These are phyloP conservation scores for Nitzschia palea DNA, from an alignment of 108 stramenopile genomes.

Conservation along the genomic window DNA sequence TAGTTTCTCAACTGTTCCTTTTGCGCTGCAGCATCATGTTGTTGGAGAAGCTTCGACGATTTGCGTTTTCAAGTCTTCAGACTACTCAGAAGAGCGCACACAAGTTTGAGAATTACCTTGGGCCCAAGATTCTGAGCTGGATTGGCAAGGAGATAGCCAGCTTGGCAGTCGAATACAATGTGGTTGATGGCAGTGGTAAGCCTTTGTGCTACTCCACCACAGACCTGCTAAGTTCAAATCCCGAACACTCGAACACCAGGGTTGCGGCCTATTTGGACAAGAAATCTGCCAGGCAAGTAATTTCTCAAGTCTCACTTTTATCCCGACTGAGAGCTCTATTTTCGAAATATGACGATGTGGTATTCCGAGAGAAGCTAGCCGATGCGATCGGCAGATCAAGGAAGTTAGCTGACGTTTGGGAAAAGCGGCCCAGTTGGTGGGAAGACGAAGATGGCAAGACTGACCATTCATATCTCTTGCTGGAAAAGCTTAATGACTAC, in stretches of 20 bases:
- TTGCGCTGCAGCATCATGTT: conserved; percentile 29
- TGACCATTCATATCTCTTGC: conserved; percentile 24
- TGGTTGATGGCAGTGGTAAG: conserved; percentile 55
- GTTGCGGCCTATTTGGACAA: conserved; percentile 66
- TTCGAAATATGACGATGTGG: conserved; percentile 37
- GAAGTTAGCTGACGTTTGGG: conserved; percentile 53
- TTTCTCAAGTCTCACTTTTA: conserved; percentile 65
- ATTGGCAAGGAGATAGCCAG: conserved; percentile 49
- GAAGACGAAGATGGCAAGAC: conserved; percentile 39
- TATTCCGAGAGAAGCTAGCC: conserved; percentile 34
- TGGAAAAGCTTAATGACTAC: conserved; percentile 25
- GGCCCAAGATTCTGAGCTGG: conserved; percentile 67
- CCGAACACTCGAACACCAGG: conserved; percentile 19
- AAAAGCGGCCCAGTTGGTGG: conserved; percentile 70
- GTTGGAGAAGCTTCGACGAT: conserved; percentile 32
- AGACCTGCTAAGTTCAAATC: conserved; percentile 44
- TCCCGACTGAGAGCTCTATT: conserved; percentile 67
- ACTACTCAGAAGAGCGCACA: conserved; percentile 4
- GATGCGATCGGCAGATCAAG: conserved; percentile 50
- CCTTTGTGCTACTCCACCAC: conserved; percentile 50
- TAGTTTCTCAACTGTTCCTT: neutral
- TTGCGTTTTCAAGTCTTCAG: conserved; percentile 2
- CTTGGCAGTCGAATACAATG: conserved; percentile 41
- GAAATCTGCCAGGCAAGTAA: conserved; percentile 57
- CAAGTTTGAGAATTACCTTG: conserved; percentile 61